Evolutionary conservation across 305 asterid genomes (phyloP).

Genomic region (Rubia balearica): DNA sequence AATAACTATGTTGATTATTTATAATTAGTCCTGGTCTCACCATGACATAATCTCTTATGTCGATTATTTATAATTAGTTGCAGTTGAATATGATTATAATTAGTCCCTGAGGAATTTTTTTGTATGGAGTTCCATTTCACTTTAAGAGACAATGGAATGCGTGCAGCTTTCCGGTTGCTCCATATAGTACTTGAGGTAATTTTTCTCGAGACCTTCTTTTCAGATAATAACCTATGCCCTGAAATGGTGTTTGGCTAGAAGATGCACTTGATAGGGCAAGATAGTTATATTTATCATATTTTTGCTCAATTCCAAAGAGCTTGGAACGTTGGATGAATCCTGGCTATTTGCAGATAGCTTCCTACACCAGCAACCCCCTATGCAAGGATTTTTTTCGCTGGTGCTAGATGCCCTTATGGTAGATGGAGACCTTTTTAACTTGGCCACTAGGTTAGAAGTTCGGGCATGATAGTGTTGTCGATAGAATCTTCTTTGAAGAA

Average conservation of each 20-base stretch:
- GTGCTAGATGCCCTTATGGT: constrained; percentile 79
- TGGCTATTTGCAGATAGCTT: too few species aligned
- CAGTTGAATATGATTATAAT: too few species aligned
- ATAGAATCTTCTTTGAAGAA: constrained; percentile 41
- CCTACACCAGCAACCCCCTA: too few species aligned
- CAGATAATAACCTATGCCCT: not conserved
- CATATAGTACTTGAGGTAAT: constrained; percentile 99
- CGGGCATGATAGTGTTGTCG: constrained; percentile 31
- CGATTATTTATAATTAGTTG: too few species aligned
- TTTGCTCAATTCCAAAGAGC: too few species aligned
- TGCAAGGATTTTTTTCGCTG: constrained; percentile 71
- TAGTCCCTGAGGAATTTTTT: constrained; percentile 96
- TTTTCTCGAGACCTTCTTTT: not conserved
- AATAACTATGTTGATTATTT: too few species aligned
- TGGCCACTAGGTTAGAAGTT: constrained; percentile 81
- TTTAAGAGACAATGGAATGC: constrained; percentile 91
- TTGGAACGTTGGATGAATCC: too few species aligned
- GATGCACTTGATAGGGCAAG: constrained; percentile 88
- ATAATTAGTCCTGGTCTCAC: too few species aligned
- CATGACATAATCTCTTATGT: too few species aligned
- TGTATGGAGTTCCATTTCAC: constrained; percentile 98
- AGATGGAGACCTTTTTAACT: constrained; percentile 85
- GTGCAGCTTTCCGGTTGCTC: constrained; percentile 97
- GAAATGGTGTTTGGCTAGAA: constrained; percentile 96
- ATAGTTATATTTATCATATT: too few species aligned